Base-by-base conservation (phyloP, 371 early-diverging fungal species). In the Mucor irregularis region DNA sequence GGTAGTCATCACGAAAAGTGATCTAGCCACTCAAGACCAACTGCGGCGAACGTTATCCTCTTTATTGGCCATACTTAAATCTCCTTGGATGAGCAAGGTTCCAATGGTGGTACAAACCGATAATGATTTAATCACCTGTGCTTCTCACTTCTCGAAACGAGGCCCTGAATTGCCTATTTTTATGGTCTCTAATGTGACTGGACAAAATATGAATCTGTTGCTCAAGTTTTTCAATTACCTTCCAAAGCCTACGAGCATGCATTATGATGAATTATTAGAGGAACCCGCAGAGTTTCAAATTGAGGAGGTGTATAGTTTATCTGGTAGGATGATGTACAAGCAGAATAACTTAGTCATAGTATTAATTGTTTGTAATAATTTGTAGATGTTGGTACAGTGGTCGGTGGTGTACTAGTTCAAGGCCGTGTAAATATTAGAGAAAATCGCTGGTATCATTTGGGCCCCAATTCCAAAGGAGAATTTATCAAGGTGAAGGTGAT, bases 1-100 rank as follows among this genome's bases (percentile, higher is more conserved):
- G 61, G 90, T 95, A 3, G 88, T 91, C 5, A 84, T 96, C 8
- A 95, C 94, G 26, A 95, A 94, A 56, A 86, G 91, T 61, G 95
- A 95, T 73, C 84, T 90, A 71, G 93, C 93, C 6, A 90, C 95
- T 4, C 71, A 80, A 6, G 86, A 87, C 53, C 88, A 95, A 25
- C 73, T 96, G n/a, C 86, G 82, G 66, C 61, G 84, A 75, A 65
- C 68, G 0, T 44, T 73, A 16, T 42, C 44, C n/a, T 55, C 61
- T 47, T 58, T 93, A 17, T 66, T 80, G 22, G 78, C 82, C 53
- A 73, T 92, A 11, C 51, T 93, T 30, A 89, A 89, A 58, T 82
- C 86, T 35, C 78, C 84, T 14, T 90, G 91, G 16, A 85, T 90
- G 67, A 82, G 85, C 26, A 93, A 91, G 67, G 75, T 90, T 10